These are phyloP conservation scores for Zymoseptoria brevis DNA, from an alignment of 2,329 filamentous ascomycete species.

Conservation along the genomic window DNA sequence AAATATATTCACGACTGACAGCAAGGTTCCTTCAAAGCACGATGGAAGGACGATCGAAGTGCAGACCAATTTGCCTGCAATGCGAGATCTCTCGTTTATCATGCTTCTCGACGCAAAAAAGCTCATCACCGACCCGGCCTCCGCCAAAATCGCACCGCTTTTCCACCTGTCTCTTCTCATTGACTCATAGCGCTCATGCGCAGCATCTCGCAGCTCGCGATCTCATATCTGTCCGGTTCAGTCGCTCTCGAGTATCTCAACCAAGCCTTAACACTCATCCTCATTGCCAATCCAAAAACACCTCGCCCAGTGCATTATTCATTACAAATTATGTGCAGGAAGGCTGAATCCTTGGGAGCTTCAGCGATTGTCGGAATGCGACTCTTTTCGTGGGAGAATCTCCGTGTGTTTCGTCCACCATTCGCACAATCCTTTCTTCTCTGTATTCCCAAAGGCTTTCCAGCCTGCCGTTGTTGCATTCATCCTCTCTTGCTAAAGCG, in stretches of 20 bases:
- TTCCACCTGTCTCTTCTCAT: background rate
- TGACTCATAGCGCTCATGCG: background rate
- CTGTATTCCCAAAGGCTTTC: background rate
- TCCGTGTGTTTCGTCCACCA: background rate
- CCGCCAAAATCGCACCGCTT: background rate
- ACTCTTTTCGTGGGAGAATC: no score
- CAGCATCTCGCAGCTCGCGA: background rate
- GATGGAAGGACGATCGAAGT: background rate
- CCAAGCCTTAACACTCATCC: background rate
- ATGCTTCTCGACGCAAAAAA: background rate
- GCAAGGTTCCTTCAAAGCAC: background rate
- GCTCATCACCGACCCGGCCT: background rate
- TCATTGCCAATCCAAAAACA: background rate
- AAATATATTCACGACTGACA: background rate
- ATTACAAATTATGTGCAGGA: constrained; percentile 14
- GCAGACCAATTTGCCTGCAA: background rate
- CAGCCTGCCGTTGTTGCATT: constrained; percentile 2
- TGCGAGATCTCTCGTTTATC: background rate
- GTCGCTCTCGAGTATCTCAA: background rate
- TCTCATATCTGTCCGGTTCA: background rate
- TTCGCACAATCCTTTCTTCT: background rate
- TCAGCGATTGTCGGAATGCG: background rate
- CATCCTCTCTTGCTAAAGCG: constrained; percentile 61
- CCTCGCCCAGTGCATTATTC: constrained; percentile 8
- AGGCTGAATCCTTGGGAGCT: background rate